Evolutionary conservation across 192 early-diverging fungal species (phyloP), one percentile per base, ranked within the genome.

Genomic region (Linnemannia exigua): DNA sequence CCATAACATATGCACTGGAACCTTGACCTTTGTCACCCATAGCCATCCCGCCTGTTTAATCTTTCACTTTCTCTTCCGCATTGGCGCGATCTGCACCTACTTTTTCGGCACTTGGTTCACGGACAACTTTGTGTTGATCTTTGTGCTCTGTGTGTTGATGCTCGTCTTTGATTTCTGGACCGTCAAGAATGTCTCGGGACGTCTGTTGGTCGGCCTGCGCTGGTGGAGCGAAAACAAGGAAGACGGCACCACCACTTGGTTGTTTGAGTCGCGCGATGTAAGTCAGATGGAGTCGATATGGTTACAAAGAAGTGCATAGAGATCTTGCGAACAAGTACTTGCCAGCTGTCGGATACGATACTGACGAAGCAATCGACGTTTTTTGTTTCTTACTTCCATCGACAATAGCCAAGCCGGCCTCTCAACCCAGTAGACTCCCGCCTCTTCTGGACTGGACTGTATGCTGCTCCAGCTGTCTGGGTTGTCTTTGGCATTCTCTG

Each of bases 161-260:
- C 93, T 99, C 47, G 93, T 97, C 14, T 98, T 99, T 89, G 98
- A 99, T 74, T 99, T 99, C 84, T 99, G 98, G 98, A 99, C 97
- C 0, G 97, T 99, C 16, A 99, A 99, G 88, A 99, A 99, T 84
- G 95, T 99, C n/a, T 95, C 97, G 35, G 99, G 99, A 2, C 93
- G 99, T 66, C 89, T 99, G 52, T 92, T 99, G 67, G 99, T 99
- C 20, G 99, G 99, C n/a, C 87, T 99, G 76, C 93, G 99, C 79
- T 99, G 99, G 99, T 99, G 99, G 99, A 99, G 98, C 89, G 96
- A 99, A 88, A 97, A 99, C 76, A 92, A 92, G 69, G 97, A 98
- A 52, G 99, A 99, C 87, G 99, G 99, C 46, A 93, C 96, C 5
- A 97, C 95, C 77, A 94, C 93, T 79, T 99, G 99, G 99, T 92